These are phyloP conservation scores for Gremmenia infestans DNA, from an alignment of 2,329 filamentous ascomycete species.

Conservation along the genomic window DNA sequence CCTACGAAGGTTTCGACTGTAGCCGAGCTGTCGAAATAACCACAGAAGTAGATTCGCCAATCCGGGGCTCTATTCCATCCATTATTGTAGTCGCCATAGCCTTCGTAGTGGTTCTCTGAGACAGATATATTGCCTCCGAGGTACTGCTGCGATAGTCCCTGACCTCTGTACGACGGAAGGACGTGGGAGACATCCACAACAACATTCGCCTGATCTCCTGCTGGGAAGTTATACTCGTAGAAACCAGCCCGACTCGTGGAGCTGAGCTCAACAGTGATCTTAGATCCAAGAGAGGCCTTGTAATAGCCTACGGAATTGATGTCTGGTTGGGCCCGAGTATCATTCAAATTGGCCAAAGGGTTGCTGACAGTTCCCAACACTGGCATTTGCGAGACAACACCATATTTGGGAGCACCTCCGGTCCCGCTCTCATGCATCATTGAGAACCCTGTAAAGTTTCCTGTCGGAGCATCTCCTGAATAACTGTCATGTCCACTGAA, in stretches of 20 bases:
- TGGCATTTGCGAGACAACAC: constrained; percentile 56
- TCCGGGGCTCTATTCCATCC: constrained; percentile 60
- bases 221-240: constrained; percentile 55
- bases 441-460: constrained; percentile 54
- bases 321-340: constrained; percentile 47
- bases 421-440: constrained; percentile 64
- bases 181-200: constrained; percentile 62
- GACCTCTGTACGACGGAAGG: constrained; percentile 53
- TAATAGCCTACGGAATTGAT: constrained; percentile 57
- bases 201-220: constrained; percentile 34
- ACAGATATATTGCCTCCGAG: constrained; percentile 52
- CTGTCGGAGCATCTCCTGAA: constrained; percentile 45
- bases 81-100: constrained; percentile 58
- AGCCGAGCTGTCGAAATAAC: constrained; percentile 46
- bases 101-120: constrained; percentile 49
- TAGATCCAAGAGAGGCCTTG: constrained; percentile 48
- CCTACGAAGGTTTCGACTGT: constrained; percentile 43
- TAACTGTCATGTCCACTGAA: constrained; percentile 38
- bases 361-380: constrained; percentile 45
- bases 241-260: constrained; percentile 53
- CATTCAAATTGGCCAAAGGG: constrained; percentile 49
- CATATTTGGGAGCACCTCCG: constrained; percentile 65
- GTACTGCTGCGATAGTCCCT: constrained; percentile 56
- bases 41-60: constrained; percentile 61
- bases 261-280: constrained; percentile 51